Evolutionary conservation across 1,284 basidiomycete species (phyloP).

Genomic region (Polyporus tsugae): DNA sequence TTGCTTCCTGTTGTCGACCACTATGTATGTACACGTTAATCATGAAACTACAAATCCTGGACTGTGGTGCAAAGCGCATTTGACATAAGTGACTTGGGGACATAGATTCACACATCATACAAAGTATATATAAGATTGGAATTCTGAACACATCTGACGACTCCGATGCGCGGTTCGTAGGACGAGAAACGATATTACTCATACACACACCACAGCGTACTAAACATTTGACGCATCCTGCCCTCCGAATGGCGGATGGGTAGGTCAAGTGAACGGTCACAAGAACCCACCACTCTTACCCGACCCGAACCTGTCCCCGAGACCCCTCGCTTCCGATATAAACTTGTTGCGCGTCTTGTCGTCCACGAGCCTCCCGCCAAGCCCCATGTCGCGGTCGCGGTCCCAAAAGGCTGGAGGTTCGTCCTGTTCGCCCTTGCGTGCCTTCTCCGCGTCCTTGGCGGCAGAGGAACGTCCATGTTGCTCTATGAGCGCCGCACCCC

Average conservation of each 20-base stretch:
- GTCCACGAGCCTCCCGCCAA: conserved; percentile 87
- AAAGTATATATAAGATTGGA: neutral
- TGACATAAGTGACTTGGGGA: neutral
- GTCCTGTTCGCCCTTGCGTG: conserved; percentile 54
- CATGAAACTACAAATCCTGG: neutral
- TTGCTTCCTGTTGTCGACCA: neutral
- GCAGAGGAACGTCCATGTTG: conserved; percentile 56
- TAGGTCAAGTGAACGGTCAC: conserved; percentile 33
- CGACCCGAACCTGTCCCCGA: conserved; percentile 84
- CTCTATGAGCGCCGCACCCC: conserved; percentile 76
- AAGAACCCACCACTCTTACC: conserved; percentile 72
- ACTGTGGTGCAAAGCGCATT: no score
- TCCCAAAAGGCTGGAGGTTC: conserved; percentile 84
- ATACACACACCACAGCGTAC: neutral
- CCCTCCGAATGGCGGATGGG: neutral
- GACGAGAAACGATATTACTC: conserved; percentile 1
- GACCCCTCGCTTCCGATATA: conserved; percentile 79
- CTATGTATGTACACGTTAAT: neutral
- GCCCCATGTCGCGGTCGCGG: conserved; percentile 84
- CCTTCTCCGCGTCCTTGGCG: conserved; percentile 41
- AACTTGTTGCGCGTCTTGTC: conserved; percentile 80
- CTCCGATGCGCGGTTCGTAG: neutral
- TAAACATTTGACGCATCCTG: neutral
- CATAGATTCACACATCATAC: neutral
- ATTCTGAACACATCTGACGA: neutral